Evolutionary conservation across 2,329 filamentous ascomycete genomes (phyloP), one percentile per base, ranked within the genome.

Genomic region (Chaetomiaceae sp.): DNA sequence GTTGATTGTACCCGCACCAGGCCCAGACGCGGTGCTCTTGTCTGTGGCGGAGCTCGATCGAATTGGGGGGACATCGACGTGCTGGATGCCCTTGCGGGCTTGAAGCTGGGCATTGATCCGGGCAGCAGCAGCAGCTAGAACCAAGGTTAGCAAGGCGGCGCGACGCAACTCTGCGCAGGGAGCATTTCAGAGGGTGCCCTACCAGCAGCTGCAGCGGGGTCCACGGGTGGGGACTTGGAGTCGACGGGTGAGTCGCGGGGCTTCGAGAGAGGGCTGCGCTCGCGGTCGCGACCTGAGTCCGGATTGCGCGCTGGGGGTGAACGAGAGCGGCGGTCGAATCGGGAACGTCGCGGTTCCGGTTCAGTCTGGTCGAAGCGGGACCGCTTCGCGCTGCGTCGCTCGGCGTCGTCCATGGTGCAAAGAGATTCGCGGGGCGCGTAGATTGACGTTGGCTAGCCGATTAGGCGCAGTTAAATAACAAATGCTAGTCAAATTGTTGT

Each of bases 291-390:
- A 60, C 78, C 74, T 40, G 80, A 71, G 55, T 95, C 88, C 21
- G 82, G 75, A 60, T 83, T 81, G 63, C 82, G 78, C 21, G 77
- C 70, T 21, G 82, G 79, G 19, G 90, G 90, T 27, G 90, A 96
- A 58, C 89, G 86, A 52, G 93, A 97, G 62, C 93, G 86, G 62
- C 91, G 83, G 71, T 96, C 92, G 70, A 96, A 96, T 66, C 91
- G 82, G 44, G 90, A 95, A 38, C 83, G 78, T 63, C 84, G 85
- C 51, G 86, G 82, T 64, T 93, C 89, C 5, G 87, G 83, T 66
- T 92, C 89, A 41, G 84, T 93, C 69, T 95, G 89, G 67, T 97
- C 92, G 70, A 97, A 96, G 68, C 92, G 89, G 65, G 90, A 96
- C 56, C 90, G 86, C 76, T 95, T 95, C 54, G 76, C 74, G 54